Base-by-base conservation (phyloP, 2,329 filamentous ascomycete species). In the Aspergillus tamarii region DNA sequence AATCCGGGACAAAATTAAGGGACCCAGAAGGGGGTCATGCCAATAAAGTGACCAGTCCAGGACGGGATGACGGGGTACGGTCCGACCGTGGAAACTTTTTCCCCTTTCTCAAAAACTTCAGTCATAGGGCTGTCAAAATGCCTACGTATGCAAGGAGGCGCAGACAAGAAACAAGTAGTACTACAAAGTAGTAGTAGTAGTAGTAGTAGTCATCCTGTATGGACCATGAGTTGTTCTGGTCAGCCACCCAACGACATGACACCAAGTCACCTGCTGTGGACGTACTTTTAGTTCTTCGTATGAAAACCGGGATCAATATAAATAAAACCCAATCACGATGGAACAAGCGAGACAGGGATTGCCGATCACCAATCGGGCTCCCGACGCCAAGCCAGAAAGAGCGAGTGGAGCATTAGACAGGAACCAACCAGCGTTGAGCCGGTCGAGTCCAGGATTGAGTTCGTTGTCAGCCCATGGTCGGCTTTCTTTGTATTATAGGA, bases 271-370 rank as follows among this genome's bases (percentile, higher is more conserved):
- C 34, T 36, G 34, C 34, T 16, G 34, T 12, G 4, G 26, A 3
- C 4, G 14, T 36, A 16, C 34, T 16, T 36, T 36, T 16, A 16
- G 39, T n/a, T 9, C 39, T 41, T 41, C 39, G 39, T n/a, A 9
- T 32, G 52, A 23, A 23, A 21, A 36, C 32, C 8, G 10, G 52
- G 32, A 12, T 32, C 32, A 55, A 55, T 55, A 55, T 55, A 41
- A 41, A 55, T 55, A 55, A 26, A 59, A 48, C 21, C 12, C 41
- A 48, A 32, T 59, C 56, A 59, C n/a, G n/a, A 36, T 36, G 46
- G 56, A 59, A 59, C 36, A 39, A 11, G 14, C 32, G 55, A 45
- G 19, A 45, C 43, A 45, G 16, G 28, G 28, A 52, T 10, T 32
- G 48, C 48, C 28, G 48, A 52, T 52, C 48, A 50, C 46, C 46